Evolutionary conservation across 2,329 filamentous ascomycete species (phyloP), one percentile per base, ranked within the genome.

Genomic region (Trichoderma asperellum): DNA sequence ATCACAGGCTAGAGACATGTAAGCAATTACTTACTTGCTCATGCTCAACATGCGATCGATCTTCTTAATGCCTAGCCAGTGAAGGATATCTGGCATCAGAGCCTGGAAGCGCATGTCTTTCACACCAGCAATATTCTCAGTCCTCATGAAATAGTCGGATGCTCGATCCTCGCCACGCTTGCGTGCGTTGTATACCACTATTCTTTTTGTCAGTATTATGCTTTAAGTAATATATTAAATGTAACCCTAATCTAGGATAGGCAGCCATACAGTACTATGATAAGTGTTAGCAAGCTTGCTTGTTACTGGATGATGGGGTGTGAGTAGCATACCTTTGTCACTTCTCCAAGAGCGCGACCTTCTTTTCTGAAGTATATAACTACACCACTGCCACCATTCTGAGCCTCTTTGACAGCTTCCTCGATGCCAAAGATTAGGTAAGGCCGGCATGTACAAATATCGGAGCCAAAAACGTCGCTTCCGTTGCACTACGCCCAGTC

Each of bases 351-450:
- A 47, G 95, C 96, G 74, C 96, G 88, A 37, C 96, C 96, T 83
- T 99, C 96, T 80, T 99, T 99, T 74, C 96, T 90, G 88, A 98
- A 99, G 80, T 99, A 99, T 78, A 98, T 97, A 66, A 98, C 96
- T 27, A 97, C 93, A 68, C 95, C 95, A 74, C 91, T 95, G 59
- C 95, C 95, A 65, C 95, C 95, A 68, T 92, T 93, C 79, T 98
- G 96, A 12, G 96, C 96, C 81, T 98, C 94, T 77, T 96, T 97
- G 74, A 99, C 95, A 14, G 96, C 96, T 81, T 99, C 96, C 77
- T 97, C 94, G 71, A 99, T 96, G 71, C 96, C 96, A 78, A 96
- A 98, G 77, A 97, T 96, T 69, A 98, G 88, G 79, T 98, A 98
- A 18, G 96, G 96, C 68, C 93, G 88, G 81, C 95, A 98, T 12